These are phyloP conservation scores for Agaricus bisporus DNA, from an alignment of 768 basidiomycete genomes.

Conservation along the genomic window DNA sequence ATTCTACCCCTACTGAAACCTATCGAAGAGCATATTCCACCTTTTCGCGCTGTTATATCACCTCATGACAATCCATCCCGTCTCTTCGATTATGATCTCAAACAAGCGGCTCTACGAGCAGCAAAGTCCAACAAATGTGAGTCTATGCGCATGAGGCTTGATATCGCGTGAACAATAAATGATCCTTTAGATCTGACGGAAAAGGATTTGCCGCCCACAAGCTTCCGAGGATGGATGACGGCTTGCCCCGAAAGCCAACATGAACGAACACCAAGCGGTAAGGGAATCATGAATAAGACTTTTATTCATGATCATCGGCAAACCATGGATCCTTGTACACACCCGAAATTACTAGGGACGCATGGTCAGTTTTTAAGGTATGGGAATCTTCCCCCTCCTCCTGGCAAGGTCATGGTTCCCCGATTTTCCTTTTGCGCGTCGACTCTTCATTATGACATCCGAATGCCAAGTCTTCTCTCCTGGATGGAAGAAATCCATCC, in stretches of 20 bases:
- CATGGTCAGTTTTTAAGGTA: constrained; percentile 42
- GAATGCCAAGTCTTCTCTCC: constrained; percentile 31
- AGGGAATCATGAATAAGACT: constrained; percentile 17
- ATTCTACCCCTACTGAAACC: constrained; percentile 27
- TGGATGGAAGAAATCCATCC: constrained; percentile 29
- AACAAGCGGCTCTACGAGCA: constrained; percentile 24
- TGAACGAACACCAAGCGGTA: background rate
- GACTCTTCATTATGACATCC: constrained; percentile 40
- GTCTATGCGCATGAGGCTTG: background rate
- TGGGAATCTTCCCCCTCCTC: constrained; percentile 25
- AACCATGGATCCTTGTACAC: constrained; percentile 37
- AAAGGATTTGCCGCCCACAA: constrained; percentile 22
- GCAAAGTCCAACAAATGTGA: constrained; percentile 25
- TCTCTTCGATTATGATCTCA: constrained; percentile 26
- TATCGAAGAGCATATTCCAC: constrained; percentile 31
- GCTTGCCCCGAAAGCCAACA: constrained; percentile 29
- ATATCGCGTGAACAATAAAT: background rate
- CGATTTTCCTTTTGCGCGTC: constrained; percentile 41
- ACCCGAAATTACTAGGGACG: constrained; percentile 30
- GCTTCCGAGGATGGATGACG: constrained; percentile 30
- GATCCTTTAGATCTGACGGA: constrained; percentile 24
- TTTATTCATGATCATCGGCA: constrained; percentile 39
- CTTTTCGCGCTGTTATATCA: constrained; percentile 35
- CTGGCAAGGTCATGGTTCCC: constrained; percentile 29
- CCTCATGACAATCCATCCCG: constrained; percentile 32